phyloP scores from a whole-genome alignment of 106 monocot genomes.

The Cymbidium sinense region DNA sequence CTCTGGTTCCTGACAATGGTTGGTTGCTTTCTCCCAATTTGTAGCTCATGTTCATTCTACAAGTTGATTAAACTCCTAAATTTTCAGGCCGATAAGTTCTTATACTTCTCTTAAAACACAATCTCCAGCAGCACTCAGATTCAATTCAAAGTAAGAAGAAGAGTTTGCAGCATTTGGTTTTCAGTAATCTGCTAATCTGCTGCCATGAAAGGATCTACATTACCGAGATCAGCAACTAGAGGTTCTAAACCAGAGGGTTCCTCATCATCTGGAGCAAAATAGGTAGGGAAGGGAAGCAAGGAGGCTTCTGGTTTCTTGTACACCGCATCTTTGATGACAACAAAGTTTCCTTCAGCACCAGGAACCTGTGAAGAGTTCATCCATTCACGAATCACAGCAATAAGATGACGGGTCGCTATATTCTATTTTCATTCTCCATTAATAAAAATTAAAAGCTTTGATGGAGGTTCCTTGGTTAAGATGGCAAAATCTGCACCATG shows the following conservation, averaged over 20 bases:
- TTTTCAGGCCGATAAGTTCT: not conserved
- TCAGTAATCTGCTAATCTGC: conserved; percentile 34
- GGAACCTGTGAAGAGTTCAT: conserved; percentile 56
- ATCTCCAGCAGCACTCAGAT: not conserved
- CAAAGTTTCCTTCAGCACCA: conserved; percentile 95
- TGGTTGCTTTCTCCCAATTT: not conserved
- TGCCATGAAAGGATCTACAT: conserved; percentile 80
- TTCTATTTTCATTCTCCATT: too few species aligned
- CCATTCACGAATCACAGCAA: not conserved
- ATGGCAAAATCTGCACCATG: not conserved
- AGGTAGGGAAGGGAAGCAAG: conserved; percentile 78
- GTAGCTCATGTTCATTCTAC: not conserved
- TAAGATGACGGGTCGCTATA: not conserved
- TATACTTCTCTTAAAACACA: not conserved
- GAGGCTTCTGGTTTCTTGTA: conserved; percentile 76
- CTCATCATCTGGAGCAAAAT: conserved; percentile 72
- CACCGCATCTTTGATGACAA: conserved; percentile 79
- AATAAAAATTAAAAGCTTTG: not conserved
- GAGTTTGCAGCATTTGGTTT: not conserved
- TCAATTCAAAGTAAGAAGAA: not conserved
- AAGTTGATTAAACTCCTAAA: not conserved
- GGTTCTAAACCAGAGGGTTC: conserved; percentile 65
- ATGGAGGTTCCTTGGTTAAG: not conserved
- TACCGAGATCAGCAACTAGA: conserved; percentile 70
- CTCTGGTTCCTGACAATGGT: not conserved